Percentiles rank a stretch among this genome's conserved stretches.
These are phyloP conservation scores for Microcera coccophila DNA, from an alignment of 2,329 filamentous ascomycete genomes.

Conservation along the genomic window DNA sequence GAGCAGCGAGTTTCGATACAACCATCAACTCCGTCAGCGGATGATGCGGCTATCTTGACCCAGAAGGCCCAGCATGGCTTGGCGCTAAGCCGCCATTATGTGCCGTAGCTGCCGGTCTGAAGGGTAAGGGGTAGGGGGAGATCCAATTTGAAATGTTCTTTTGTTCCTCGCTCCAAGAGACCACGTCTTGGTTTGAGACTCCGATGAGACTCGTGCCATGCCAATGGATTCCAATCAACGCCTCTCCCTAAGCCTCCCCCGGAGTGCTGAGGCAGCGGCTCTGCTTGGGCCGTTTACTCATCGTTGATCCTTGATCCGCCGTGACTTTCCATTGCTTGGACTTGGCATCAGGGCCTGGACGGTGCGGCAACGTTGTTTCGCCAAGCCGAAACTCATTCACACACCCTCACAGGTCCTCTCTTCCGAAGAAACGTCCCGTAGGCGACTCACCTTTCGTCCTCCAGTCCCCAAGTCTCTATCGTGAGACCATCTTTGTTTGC, in stretches of 20 bases:
- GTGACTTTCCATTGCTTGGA: neutral
- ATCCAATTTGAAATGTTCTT: too few species aligned
- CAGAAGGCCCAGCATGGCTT: slow-evolving; percentile 17
- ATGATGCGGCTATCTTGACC: slow-evolving; percentile 27
- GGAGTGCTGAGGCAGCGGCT: neutral
- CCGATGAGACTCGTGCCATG: neutral
- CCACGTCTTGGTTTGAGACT: neutral
- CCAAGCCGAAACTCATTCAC: neutral
- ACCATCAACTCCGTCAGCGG: slow-evolving; percentile 13
- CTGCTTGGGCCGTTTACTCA: neutral
- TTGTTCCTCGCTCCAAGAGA: too few species aligned
- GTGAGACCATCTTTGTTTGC: neutral
- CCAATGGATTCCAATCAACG: neutral
- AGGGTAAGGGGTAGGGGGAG: neutral
- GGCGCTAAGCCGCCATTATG: slow-evolving; percentile 19
- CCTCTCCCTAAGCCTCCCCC: neutral
- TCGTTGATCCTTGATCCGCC: neutral
- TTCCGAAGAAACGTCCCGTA: slow-evolving; percentile 1
- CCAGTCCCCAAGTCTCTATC: neutral
- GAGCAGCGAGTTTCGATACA: slow-evolving; percentile 2
- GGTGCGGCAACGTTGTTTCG: neutral
- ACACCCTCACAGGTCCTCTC: too few species aligned
- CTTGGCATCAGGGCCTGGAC: neutral
- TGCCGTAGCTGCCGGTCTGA: slow-evolving; percentile 30
- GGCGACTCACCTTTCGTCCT: neutral